Conservation (phyloP, 2,329 filamentous ascomycete genomes). For the Sporothrix protearum region DNA sequence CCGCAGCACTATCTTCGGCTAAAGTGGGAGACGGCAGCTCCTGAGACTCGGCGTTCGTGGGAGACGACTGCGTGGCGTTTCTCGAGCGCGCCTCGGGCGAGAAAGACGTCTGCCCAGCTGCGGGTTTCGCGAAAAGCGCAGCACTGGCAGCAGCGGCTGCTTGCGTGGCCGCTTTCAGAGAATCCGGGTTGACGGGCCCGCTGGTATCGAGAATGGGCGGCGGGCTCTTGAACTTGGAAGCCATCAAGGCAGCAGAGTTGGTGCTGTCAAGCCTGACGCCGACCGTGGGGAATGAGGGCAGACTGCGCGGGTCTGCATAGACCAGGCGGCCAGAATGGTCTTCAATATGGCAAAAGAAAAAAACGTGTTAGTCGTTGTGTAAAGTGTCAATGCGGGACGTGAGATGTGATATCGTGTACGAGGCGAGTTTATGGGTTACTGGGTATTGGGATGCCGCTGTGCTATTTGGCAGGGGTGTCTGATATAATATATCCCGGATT, state of each 20-base stretch:
- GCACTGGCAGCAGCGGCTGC: slow-evolving; percentile 25
- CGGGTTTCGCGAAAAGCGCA: slow-evolving; percentile 9
- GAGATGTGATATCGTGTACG: background rate
- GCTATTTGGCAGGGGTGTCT: slow-evolving; percentile 1
- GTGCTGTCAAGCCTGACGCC: slow-evolving; percentile 51
- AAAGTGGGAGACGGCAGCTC: slow-evolving; percentile 50
- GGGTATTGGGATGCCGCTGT: background rate
- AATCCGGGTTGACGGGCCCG: slow-evolving; percentile 19
- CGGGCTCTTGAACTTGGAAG: slow-evolving; percentile 20
- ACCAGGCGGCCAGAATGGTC: slow-evolving; percentile 49
- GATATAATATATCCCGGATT: background rate
- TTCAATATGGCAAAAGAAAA: background rate
- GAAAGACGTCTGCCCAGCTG: background rate
- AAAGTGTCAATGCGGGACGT: background rate
- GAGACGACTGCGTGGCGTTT: background rate
- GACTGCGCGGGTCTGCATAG: slow-evolving; percentile 67
- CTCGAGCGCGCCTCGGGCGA: slow-evolving; percentile 20
- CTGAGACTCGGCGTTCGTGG: background rate
- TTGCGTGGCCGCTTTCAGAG: slow-evolving; percentile 25
- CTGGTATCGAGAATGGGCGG: slow-evolving; percentile 13
- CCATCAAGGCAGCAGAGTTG: slow-evolving; percentile 17
- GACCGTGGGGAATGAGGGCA: slow-evolving; percentile 69
- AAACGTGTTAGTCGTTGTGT: slow-evolving; percentile 8
- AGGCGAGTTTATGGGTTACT: background rate
- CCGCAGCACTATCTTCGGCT: slow-evolving; percentile 41